Base-by-base conservation (phyloP, 331 rosid genomes). In the Dryas integrifolia region DNA sequence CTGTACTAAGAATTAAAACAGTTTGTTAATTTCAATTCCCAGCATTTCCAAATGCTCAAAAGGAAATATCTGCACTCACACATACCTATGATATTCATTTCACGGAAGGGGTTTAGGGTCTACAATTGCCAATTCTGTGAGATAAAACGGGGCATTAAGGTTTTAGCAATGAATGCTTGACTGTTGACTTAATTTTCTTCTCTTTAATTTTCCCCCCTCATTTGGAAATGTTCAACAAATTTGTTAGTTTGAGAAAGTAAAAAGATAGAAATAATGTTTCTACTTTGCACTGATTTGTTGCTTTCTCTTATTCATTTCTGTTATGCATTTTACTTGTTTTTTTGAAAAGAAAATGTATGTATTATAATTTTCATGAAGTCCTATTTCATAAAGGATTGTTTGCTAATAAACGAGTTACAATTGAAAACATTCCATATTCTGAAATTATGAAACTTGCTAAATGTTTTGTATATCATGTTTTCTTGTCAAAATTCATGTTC, bases 71-170 rank as follows among this genome's bases (percentile, higher is more conserved):
- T 72, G 39, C 39, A 46, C 47, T 9, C 21, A 12, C 53, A n/a
- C 3, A 30, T 9, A 51, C 7, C 46, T 72, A 3, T 45, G 26
- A 35, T 46, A 15, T 71, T 58, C 41, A 9, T 58, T 72, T 47
- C 38, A 8, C 3, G 40, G 63, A 11, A 1, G 38, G 26, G 40
- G 39, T 16, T 45, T 59, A 58, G 67, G 67, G 58, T 58, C 48
- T 39, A 45, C 38, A 72, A 70, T 6, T 24, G 45, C 26, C 75
- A 57, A 41, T 57, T 70, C 61, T 57, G 16, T 14, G 35, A 4
- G 0, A 40, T 69, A 41, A 53, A 48, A 48, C 38, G 24, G 55
- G 43, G 21, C 44, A 9, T 24, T 48, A 56, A 56, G 15, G 65
- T 72, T 58, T 57, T 15, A 58, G n/a, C 10, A 72, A 46, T 15